Evolutionary conservation across 805 yeast species (phyloP), one percentile per base, ranked within the genome.

Genomic region (Barnettozyma botsteinii): DNA sequence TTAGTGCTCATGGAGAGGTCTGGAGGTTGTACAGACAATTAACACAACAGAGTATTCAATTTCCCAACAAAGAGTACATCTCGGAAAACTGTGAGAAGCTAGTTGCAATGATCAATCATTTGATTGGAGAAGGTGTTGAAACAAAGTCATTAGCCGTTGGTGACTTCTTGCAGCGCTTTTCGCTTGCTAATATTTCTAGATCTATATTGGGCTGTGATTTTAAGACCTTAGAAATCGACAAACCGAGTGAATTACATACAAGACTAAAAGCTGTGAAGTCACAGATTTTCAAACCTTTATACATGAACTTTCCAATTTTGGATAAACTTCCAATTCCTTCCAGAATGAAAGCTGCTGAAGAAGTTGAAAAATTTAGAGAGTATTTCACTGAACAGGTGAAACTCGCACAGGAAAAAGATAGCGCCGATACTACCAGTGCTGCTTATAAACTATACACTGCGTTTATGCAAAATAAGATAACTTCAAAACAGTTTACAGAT

Each of bases 201-300:
- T 65, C 72, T 3, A 66, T 73, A 35, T 50, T 77, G 12, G 81
- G 81, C 1, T 59, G 73, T 30, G 64, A 75, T 48, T 66, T 73
- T 41, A 61, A 63, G 4, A 60, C 72, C 2, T 46, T 72, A 20
- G 60, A 57, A 6, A 45, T 56, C 5, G 55, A 54, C 9, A 6
- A 52, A 10, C 50, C 59, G 6, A 40, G 49, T 26, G 61, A 57
- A 4, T 42, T 75, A 4, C 75, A 72, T 43, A 46, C 55, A 14
- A 62, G 59, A 22, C 50, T 77, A n/a, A 64, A 60, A 23, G 52
- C 47, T 28, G 69, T 77, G 13, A 77, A 77, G 51, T 59, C 58
- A 40, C 75, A 75, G 43, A 75, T 77, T 4, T 77, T 77, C 49
- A 65, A 69, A 32, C 80, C 81, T 3, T 52, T 76, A 22, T 77